phyloP scores from a whole-genome alignment of 495 filamentous ascomycete genomes.

The Penicillium cataractarum region DNA sequence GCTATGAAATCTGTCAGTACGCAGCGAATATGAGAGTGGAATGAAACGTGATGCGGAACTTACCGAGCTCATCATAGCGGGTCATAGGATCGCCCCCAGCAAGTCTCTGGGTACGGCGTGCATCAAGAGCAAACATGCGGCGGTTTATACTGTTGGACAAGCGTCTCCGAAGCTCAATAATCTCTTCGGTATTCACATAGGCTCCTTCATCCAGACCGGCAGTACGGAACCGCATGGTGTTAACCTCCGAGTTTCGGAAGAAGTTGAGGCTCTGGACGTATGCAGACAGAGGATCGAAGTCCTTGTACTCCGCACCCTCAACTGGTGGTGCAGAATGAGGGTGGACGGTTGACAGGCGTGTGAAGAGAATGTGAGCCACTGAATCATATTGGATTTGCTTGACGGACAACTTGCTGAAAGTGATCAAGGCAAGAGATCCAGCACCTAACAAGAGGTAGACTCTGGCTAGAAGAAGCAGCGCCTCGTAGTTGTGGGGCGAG shows the following conservation, averaged over 20 bases:
- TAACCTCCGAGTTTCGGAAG: slow-evolving; percentile 41
- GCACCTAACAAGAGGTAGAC: slow-evolving; percentile 58
- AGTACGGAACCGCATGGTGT: slow-evolving; percentile 35
- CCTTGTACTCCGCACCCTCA: slow-evolving; percentile 46
- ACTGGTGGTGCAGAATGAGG: slow-evolving; percentile 48
- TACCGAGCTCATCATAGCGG: slow-evolving; percentile 45
- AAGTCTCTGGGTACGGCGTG: slow-evolving; percentile 45
- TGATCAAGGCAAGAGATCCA: slow-evolving; percentile 54
- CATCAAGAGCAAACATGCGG: slow-evolving; percentile 46
- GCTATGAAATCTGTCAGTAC: slow-evolving; percentile 28
- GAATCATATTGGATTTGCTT: slow-evolving; percentile 66
- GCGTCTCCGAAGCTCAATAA: slow-evolving; percentile 42
- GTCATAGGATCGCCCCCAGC: slow-evolving; percentile 40
- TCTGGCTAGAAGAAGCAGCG: slow-evolving; percentile 56
- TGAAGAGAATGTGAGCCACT: slow-evolving; percentile 59
- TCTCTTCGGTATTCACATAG: slow-evolving; percentile 45
- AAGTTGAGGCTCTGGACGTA: slow-evolving; percentile 47
- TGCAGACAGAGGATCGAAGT: slow-evolving; percentile 47
- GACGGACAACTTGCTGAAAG: slow-evolving; percentile 58
- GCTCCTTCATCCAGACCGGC: slow-evolving; percentile 43
- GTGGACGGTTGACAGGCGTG: slow-evolving; percentile 60
- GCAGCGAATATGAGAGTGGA: not conserved
- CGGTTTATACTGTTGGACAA: slow-evolving; percentile 46
- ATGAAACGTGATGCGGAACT: slow-evolving; percentile 9
- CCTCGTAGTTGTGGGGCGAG: slow-evolving; percentile 62